Conservation (phyloP, 139 green algal species). For the Chloropicon primus region DNA sequence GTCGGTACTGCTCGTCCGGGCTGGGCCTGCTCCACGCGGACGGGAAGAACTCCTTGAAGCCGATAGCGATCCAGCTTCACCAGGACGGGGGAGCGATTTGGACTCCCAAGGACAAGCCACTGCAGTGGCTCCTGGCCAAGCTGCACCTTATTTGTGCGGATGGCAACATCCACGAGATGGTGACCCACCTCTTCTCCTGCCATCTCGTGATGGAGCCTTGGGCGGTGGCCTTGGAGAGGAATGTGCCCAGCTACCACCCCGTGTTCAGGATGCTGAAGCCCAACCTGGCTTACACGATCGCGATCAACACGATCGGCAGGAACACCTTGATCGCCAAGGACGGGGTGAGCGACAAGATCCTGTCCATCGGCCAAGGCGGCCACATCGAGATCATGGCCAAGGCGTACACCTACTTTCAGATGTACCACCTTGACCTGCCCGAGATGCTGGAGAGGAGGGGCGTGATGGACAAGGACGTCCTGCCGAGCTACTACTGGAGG, state of each 20-base stretch:
- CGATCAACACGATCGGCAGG: neutral
- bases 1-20: neutral
- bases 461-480: neutral
- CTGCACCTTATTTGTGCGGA: neutral
- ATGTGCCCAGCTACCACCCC: neutral
- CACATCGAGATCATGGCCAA: neutral
- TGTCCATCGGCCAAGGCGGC: neutral
- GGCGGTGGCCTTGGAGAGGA: neutral
- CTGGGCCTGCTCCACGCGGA: neutral
- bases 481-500: neutral
- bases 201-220: neutral
- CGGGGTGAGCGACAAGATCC: neutral
- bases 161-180: neutral
- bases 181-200: neutral
- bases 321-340: neutral
- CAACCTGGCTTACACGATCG: neutral
- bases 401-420: neutral
- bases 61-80: neutral
- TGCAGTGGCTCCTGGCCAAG: neutral
- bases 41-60: neutral
- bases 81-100: neutral
- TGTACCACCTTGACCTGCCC: neutral
- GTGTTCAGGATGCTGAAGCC: neutral
- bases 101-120: neutral
- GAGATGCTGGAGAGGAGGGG: neutral